These are phyloP conservation scores for Schoenoplectus tabernaemontani DNA, from an alignment of 202 grass and related monocot species.

Conservation along the genomic window DNA sequence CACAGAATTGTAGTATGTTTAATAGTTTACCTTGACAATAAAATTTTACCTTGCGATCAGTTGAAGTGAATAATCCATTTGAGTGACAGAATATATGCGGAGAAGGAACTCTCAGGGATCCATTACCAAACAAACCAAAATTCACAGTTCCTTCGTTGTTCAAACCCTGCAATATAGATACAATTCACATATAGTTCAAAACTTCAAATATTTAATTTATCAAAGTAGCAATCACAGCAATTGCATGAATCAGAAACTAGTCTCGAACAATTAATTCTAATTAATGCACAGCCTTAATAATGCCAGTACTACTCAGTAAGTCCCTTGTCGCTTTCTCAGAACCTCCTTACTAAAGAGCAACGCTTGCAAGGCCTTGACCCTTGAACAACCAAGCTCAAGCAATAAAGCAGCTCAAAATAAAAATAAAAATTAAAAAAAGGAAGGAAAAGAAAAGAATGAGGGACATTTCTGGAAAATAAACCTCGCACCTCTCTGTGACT, in stretches of 20 bases:
- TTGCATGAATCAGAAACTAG: not conserved
- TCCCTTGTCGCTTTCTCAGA: not conserved
- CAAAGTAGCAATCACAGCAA: not conserved
- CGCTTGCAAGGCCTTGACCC: not conserved
- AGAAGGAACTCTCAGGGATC: slow-evolving; percentile 10
- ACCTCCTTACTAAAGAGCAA: not conserved
- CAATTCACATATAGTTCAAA: not conserved
- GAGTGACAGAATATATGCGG: not conserved
- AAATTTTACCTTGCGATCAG: slow-evolving; percentile 15
- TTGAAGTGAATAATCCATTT: not conserved
- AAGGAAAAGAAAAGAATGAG: not conserved
- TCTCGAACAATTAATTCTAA: not conserved
- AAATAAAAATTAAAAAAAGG: not conserved
- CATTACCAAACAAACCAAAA: not conserved
- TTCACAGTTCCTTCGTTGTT: not conserved
- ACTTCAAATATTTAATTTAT: not conserved
- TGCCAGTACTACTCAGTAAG: not conserved
- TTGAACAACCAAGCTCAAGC: not conserved
- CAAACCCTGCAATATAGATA: slow-evolving; percentile 1
- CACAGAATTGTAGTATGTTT: not conserved
- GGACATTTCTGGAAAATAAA: not conserved
- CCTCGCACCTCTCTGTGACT: slow-evolving; percentile 1
- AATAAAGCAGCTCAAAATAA: not conserved
- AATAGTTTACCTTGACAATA: too few species aligned
- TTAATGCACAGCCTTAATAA: not conserved